Base-by-base conservation (phyloP, 306 rosid species). In the Nissolia schottii region DNA sequence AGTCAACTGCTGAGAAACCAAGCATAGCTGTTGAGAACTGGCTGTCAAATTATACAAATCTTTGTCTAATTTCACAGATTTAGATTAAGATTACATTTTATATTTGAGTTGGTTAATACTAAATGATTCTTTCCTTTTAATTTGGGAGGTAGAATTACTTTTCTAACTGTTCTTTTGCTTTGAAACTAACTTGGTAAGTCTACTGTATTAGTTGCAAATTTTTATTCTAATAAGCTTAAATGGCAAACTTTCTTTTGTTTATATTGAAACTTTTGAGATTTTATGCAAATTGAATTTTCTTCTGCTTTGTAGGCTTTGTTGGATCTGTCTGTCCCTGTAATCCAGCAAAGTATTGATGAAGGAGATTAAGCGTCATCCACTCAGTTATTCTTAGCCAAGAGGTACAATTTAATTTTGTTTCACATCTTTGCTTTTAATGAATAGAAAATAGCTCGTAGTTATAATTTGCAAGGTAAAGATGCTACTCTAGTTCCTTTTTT, bases 371-470 rank as follows among this genome's bases (percentile, higher is more conserved):
- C 50, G n/a, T 49, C 31, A 11, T 61, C 54, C 62, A 29, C 69
- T 4, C 16, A 19, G 63, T 49, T 66, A 20, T 69, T 62, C 41
- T 46, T n/a, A n/a, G 45, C 65, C 37, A 6, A 11, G 40, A 70
- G 79, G 81, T 83, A 37, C 54, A 60, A 14, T 65, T 80, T 69
- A 23, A 27, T 15, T 56, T 37, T 57, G 7, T 64, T 40, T 40
- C 9, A 18, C 0, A 16, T 50, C 41, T 10, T 28, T 48, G 22
- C 62, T 45, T 5, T 41, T n/a, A 16, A 51, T 31, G 58, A 51
- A 45, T 62, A 57, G 11, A 61, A n/a, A 50, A 28, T 46, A n/a
- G n/a, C 27, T 24, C 58, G 15, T 28, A 54, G 18, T 35, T 67
- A 18, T 53, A 53, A 28, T 20, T 61, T 51, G 49, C 41, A 28